These are phyloP conservation scores for Brassica rapa DNA, from an alignment of 345 rosid genomes.

Conservation along the genomic window DNA sequence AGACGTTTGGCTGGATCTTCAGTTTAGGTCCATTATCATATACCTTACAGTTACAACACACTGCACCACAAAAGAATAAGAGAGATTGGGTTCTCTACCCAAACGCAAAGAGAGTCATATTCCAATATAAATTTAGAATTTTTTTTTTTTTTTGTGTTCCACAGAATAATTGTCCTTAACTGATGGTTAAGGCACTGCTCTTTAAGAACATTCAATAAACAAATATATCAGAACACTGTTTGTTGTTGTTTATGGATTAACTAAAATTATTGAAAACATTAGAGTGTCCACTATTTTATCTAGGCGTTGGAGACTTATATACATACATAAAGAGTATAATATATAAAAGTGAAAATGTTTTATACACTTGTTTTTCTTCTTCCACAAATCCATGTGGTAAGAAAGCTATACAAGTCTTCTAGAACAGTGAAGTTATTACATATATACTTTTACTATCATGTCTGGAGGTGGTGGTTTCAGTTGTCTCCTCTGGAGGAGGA, in stretches of 20 bases:
- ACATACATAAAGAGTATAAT: not conserved
- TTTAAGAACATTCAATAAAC: not conserved
- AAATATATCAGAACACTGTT: not conserved
- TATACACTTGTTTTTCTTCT: slow-evolving; percentile 23
- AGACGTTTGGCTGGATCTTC: slow-evolving; percentile 81
- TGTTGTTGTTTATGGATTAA: not conserved
- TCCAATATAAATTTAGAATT: not conserved
- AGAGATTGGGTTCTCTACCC: not conserved
- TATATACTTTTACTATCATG: slow-evolving; percentile 10
- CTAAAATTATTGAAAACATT: too few species aligned
- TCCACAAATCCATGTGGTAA: slow-evolving; percentile 9
- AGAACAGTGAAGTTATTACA: slow-evolving; percentile 29
- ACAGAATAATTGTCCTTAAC: not conserved
- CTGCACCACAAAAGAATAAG: slow-evolving; percentile 21
- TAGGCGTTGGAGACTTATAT: not conserved
- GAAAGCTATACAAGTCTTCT: slow-evolving; percentile 31
- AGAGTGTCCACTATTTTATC: not conserved
- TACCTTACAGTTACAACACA: not conserved
- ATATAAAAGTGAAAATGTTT: not conserved
- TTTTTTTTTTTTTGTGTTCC: not conserved
- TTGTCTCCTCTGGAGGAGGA: slow-evolving; percentile 50
- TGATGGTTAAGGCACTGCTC: not conserved
- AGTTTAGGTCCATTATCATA: slow-evolving; percentile 23
- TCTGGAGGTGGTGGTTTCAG: slow-evolving; percentile 13
- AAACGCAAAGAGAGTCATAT: not conserved